phyloP scores from a whole-genome alignment of 257 asterid species.

The Solanum chilense region DNA sequence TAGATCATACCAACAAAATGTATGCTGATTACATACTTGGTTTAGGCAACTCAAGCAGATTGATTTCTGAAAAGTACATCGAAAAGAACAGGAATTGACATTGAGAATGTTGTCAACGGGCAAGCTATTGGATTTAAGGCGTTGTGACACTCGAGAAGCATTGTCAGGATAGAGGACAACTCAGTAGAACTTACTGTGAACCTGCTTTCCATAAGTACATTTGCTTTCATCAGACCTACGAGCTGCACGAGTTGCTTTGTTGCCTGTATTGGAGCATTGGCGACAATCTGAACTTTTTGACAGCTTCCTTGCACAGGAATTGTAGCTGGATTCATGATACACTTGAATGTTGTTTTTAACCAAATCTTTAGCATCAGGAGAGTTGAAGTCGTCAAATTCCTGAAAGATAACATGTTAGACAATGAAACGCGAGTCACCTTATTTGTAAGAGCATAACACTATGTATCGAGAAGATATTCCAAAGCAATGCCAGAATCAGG shows the following conservation, averaged over 20 bases:
- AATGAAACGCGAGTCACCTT: background rate
- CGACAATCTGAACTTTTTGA: constrained; percentile 59
- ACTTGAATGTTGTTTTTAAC: constrained; percentile 8
- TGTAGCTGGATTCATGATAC: constrained; percentile 16
- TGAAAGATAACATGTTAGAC: constrained; percentile 8
- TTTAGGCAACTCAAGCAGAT: background rate
- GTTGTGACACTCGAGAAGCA: background rate
- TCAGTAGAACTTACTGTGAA: constrained; percentile 29
- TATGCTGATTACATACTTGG: background rate
- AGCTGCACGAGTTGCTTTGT: constrained; percentile 10
- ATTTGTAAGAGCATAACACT: background rate
- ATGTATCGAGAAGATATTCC: background rate
- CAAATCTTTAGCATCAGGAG: constrained; percentile 26
- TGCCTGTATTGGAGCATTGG: constrained; percentile 35
- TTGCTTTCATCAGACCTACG: constrained; percentile 52
- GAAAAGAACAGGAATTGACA: background rate
- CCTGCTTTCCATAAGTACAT: constrained; percentile 29
- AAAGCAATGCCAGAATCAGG: background rate
- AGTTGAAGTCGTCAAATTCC: constrained; percentile 44
- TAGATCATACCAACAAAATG: background rate
- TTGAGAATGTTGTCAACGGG: background rate
- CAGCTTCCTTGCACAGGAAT: constrained; percentile 33
- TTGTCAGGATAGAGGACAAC: background rate
- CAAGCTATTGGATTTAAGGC: background rate
- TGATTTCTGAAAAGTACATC: background rate